These are phyloP conservation scores for Gilbertella persicaria DNA, from an alignment of 371 early-diverging fungal species.

Conservation along the genomic window DNA sequence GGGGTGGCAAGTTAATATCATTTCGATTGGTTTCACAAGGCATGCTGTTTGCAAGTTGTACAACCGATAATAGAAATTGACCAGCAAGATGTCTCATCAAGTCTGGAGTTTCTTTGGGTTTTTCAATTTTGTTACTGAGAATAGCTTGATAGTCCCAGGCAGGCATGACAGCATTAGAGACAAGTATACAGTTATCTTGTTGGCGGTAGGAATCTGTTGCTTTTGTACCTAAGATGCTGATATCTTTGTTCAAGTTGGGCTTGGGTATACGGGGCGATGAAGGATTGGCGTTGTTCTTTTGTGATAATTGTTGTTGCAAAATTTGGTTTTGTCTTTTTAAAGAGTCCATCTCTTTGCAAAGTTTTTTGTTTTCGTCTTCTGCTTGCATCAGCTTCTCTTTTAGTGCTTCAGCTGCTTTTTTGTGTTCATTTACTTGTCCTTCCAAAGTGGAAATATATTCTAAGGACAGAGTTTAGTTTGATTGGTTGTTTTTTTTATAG, in stretches of 20 bases:
- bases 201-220: conserved; percentile 51
- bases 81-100: conserved; percentile 23
- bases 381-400: conserved; percentile 43
- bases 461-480: conserved; percentile 13
- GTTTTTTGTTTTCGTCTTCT: conserved; percentile 60
- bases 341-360: conserved; percentile 57
- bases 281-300: conserved; percentile 4
- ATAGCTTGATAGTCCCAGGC: conserved; percentile 46
- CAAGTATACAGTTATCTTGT: conserved; percentile 46
- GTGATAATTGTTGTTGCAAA: conserved; percentile 12
- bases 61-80: conserved; percentile 30
- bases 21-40: conserved; percentile 11
- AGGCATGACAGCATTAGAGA: conserved; percentile 52
- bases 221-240: conserved; percentile 47
- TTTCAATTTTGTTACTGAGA: conserved; percentile 10
- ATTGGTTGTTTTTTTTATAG: neutral
- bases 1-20: conserved; percentile 15
- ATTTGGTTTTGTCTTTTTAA: conserved; percentile 45
- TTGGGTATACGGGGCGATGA: conserved; percentile 39
- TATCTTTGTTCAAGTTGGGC: conserved; percentile 49
- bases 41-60: conserved; percentile 28
- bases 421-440: conserved; percentile 71
- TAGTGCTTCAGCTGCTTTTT: conserved; percentile 56
- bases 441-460: conserved; percentile 85
- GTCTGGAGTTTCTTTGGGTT: neutral